Evolutionary conservation across 2,329 filamentous ascomycete species (phyloP).

Genomic region (Coleophoma cylindrospora): DNA sequence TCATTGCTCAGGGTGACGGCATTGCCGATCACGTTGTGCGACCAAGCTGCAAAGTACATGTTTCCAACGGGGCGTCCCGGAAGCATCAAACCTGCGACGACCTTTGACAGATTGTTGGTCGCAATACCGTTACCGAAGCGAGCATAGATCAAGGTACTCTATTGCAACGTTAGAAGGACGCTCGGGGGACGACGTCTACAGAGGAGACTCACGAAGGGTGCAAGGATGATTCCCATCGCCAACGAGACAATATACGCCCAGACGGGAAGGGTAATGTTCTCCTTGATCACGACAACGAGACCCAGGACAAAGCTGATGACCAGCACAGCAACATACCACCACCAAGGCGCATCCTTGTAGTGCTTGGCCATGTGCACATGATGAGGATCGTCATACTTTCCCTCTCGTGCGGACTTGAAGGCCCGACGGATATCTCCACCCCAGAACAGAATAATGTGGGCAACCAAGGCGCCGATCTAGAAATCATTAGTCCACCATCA

Average conservation of each 20-base stretch:
- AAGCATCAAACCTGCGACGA: conserved; percentile 42
- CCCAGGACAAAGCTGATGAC: conserved; percentile 29
- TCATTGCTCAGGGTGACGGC: conserved; percentile 45
- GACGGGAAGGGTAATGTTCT: conserved; percentile 31
- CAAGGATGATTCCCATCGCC: conserved; percentile 34
- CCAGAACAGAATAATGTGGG: conserved; percentile 50
- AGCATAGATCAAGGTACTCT: conserved; percentile 47
- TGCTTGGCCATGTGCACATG: conserved; percentile 39
- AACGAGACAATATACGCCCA: conserved; percentile 37
- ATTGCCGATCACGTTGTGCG: conserved; percentile 49
- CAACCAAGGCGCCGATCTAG: conserved; percentile 50
- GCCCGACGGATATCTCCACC: conserved; percentile 43
- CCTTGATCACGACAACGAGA: conserved; percentile 31
- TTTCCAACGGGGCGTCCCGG: conserved; percentile 34
- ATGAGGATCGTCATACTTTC: conserved; percentile 43
- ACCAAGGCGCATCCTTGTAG: conserved; percentile 36
- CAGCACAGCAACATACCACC: conserved; percentile 35
- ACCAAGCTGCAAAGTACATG: conserved; percentile 49
- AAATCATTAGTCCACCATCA: conserved; percentile 3
- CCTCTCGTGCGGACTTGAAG: conserved; percentile 39
- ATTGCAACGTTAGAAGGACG: too few species aligned
- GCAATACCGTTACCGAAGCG: conserved; percentile 52
- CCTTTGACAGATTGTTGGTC: conserved; percentile 51
- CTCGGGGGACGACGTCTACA: too few species aligned
- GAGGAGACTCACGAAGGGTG: conserved; percentile 37